A percentile compares a stretch with the other conserved stretches of the same genome.
phyloP scores from a whole-genome alignment of 73 alveolate species.

The Paramecium sexaurelia region DNA sequence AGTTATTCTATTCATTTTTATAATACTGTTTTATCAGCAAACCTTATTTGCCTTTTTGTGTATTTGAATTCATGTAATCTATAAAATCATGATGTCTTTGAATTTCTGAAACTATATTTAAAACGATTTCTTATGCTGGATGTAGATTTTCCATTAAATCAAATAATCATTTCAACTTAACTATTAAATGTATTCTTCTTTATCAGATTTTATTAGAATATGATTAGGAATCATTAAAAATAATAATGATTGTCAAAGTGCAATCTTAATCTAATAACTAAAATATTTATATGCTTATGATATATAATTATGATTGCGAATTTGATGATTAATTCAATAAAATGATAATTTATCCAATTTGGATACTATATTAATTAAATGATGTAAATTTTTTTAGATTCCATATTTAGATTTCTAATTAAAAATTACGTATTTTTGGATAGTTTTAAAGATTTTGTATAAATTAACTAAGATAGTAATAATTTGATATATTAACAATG shows the following conservation, averaged over 20 bases:
- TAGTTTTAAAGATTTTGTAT: no score
- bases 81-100: neutral
- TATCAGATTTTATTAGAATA: slow-evolving; percentile 16
- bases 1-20: neutral
- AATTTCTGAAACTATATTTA: neutral
- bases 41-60: neutral
- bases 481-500: no score
- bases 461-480: no score
- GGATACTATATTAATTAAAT: neutral
- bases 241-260: neutral
- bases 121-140: neutral
- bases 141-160: neutral
- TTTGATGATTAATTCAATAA: neutral
- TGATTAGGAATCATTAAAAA: neutral
- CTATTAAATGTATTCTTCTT: neutral
- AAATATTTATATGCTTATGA: neutral
- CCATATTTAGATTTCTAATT: no score
- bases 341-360: neutral
- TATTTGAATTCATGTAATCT: neutral
- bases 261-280: neutral
- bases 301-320: neutral
- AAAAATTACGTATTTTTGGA: no score
- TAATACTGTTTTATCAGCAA: neutral
- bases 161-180: neutral
- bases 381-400: no score